Percentiles rank a stretch among this genome's conserved stretches.
Conservation (phyloP, 352 stramenopile genomes). For the Elongisporangium undulatum region DNA sequence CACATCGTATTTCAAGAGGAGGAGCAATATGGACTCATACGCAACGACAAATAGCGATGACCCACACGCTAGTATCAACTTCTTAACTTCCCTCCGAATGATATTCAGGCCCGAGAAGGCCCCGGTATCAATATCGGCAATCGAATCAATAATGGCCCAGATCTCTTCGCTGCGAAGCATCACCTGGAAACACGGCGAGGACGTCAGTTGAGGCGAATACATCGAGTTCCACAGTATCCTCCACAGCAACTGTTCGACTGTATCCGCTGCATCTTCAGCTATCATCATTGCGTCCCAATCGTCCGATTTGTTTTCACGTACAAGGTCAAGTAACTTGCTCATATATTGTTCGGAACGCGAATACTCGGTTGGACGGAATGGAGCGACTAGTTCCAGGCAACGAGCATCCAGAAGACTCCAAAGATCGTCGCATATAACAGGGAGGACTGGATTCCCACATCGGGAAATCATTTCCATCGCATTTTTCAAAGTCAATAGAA, state of each 20-base stretch:
- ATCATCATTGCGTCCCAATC: background rate
- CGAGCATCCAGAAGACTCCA: background rate
- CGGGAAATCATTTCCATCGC: background rate
- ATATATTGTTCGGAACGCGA: background rate
- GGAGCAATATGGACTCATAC: background rate
- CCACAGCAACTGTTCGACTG: background rate
- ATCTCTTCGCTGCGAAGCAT: background rate
- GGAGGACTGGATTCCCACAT: background rate
- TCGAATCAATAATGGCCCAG: background rate
- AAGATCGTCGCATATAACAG: background rate
- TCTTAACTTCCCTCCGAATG: background rate
- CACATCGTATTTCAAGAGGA: background rate
- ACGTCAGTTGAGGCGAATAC: background rate
- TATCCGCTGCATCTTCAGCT: background rate
- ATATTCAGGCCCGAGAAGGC: background rate
- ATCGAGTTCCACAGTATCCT: background rate
- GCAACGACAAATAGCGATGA: background rate
- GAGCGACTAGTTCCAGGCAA: background rate
- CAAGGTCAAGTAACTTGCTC: background rate
- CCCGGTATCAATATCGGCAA: background rate
- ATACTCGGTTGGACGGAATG: background rate
- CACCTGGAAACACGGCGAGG: background rate
- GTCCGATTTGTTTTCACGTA: background rate
- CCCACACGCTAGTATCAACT: background rate
- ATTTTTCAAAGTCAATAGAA: background rate